Evolutionary conservation across 768 basidiomycete genomes (phyloP).

Genomic region (Podaxis pistillaris): DNA sequence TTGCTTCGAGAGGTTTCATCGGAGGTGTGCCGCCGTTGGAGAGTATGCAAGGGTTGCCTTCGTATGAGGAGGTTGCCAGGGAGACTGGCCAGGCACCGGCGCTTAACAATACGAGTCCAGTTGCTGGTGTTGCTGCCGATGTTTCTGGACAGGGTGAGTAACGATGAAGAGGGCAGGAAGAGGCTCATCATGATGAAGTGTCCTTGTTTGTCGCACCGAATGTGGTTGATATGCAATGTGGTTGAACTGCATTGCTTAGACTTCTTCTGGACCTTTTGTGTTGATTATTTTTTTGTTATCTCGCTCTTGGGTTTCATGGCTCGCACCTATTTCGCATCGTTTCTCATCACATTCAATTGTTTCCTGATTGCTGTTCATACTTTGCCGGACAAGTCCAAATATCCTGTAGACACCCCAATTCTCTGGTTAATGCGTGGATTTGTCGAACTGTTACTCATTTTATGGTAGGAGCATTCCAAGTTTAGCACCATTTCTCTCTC

Average conservation of each 20-base stretch:
- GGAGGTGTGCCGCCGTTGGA: slow-evolving; percentile 78
- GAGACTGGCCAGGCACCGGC: not conserved
- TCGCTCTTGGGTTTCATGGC: not conserved
- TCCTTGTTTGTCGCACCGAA: not conserved
- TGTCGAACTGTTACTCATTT: no score
- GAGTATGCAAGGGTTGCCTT: slow-evolving; percentile 76
- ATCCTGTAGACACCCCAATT: no score
- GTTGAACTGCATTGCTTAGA: not conserved
- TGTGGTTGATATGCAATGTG: not conserved
- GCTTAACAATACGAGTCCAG: not conserved
- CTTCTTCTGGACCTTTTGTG: no score
- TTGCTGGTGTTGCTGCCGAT: not conserved
- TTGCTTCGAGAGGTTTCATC: slow-evolving; percentile 84
- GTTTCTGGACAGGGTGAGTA: not conserved
- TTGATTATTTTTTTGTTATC: not conserved
- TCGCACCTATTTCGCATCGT: no score
- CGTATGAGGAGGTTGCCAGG: slow-evolving; percentile 70
- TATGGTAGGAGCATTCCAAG: no score
- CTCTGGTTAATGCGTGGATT: no score
- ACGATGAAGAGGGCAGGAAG: not conserved
- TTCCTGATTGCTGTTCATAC: no score
- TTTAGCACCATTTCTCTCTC: no score
- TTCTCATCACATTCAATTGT: no score
- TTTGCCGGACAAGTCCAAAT: no score
- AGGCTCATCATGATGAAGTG: not conserved